These are phyloP conservation scores for Vigna hirtella DNA, from an alignment of 306 rosid genomes.

Conservation along the genomic window DNA sequence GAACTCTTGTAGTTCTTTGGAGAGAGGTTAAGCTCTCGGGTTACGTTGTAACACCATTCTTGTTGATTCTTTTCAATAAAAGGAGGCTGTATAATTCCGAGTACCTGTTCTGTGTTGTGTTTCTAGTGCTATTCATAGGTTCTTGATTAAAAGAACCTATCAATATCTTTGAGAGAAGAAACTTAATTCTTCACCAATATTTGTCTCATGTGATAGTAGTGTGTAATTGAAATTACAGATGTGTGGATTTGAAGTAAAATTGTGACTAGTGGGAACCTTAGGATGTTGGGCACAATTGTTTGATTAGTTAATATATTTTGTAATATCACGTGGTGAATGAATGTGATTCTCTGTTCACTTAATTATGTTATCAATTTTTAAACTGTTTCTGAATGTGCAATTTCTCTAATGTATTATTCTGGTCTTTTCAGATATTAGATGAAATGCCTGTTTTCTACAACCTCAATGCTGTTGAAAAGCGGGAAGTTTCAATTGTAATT, in stretches of 20 bases:
- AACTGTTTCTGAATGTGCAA: slow-evolving; percentile 33
- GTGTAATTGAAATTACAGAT: background rate
- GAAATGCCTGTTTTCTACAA: slow-evolving; percentile 99
- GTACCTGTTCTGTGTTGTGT: too few species aligned
- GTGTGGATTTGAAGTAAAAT: slow-evolving; percentile 14
- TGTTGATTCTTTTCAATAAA: too few species aligned
- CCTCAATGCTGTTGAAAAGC: slow-evolving; percentile 90
- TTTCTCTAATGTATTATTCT: slow-evolving; percentile 39
- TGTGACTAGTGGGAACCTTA: background rate
- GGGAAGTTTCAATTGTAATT: slow-evolving; percentile 86
- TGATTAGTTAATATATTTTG: background rate
- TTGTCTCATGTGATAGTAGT: slow-evolving; percentile 1
- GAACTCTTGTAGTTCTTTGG: too few species aligned
- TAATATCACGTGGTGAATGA: slow-evolving; percentile 7
- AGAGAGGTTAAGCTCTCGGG: too few species aligned
- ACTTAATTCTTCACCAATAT: background rate
- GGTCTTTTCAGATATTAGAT: slow-evolving; percentile 78
- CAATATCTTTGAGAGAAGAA: background rate
- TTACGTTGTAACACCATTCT: too few species aligned
- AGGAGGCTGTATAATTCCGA: too few species aligned
- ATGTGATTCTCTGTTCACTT: slow-evolving; percentile 27
- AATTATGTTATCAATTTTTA: background rate
- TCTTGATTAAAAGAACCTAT: too few species aligned
- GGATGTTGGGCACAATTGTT: background rate
- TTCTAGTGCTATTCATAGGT: too few species aligned